phyloP scores from a whole-genome alignment of 352 stramenopile genomes.

The Elongisporangium undulatum region DNA sequence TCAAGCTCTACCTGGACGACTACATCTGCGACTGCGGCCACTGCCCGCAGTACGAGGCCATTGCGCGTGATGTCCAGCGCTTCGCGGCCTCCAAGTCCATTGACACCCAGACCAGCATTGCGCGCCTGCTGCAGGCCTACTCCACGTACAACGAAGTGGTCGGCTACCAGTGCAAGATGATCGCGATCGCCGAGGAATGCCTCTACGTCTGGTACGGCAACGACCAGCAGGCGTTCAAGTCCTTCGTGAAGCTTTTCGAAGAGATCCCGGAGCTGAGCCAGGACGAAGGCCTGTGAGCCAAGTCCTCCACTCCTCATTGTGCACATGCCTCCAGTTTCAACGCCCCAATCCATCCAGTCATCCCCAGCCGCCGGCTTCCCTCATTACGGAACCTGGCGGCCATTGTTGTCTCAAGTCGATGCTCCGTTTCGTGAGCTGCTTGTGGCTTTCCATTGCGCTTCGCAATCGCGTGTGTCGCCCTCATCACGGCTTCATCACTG shows the following conservation, averaged over 20 bases:
- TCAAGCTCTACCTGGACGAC: conserved; percentile 41
- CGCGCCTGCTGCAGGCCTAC: conserved; percentile 56
- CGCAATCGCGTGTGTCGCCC: conserved; percentile 15
- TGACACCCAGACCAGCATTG: conserved; percentile 30
- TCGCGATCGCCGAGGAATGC: conserved; percentile 46
- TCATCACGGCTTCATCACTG: conserved; percentile 36
- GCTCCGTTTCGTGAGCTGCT: background rate
- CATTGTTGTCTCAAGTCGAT: background rate
- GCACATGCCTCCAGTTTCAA: background rate
- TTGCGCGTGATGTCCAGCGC: conserved; percentile 35
- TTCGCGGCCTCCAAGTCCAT: conserved; percentile 23
- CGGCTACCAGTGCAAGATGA: conserved; percentile 50
- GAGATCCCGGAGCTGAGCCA: conserved; percentile 39
- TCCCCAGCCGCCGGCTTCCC: conserved; percentile 10
- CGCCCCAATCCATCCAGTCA: background rate
- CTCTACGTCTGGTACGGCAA: conserved; percentile 51
- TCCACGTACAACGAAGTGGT: conserved; percentile 70
- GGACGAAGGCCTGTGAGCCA: background rate
- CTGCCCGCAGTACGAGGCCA: conserved; percentile 52
- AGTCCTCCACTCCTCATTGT: too few species aligned
- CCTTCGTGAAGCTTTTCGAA: conserved; percentile 57
- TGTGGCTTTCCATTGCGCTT: conserved; percentile 4
- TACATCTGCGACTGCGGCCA: conserved; percentile 63
- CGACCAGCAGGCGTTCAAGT: conserved; percentile 58
- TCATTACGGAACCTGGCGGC: conserved; percentile 22